Base-by-base conservation (phyloP, 2,329 filamentous ascomycete genomes). In the Fusarium dimerum region DNA sequence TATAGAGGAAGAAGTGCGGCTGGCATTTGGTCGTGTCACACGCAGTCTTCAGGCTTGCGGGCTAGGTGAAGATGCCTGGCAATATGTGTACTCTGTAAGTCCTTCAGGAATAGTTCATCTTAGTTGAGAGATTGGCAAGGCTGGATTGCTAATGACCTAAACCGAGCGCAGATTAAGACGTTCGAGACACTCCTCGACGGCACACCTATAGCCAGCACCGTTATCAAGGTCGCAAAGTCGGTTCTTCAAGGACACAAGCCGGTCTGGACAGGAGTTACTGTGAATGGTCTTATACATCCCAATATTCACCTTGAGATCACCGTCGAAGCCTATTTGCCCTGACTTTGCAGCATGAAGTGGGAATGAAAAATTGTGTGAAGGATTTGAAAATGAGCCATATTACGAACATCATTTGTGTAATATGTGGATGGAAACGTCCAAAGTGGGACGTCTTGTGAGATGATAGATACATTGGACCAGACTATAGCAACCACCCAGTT, bases 21-120 rank as follows among this genome's bases (percentile, higher is more conserved):
- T 45, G 26, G 46, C 47, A 11, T 53, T 53, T 43, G 51, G 49
- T 2, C 47, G 42, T 15, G 47, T 53, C 34, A 32, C 18, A 9
- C 46, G 40, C 4, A 43, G 20, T 17, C 43, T 53, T 2, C 44
- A 46, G 7, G 51, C 51, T n/a, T 46, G 42, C 3, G 51, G 51
- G 10, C 39, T 53, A 8, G 51, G 51, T 3, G 51, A 53, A 3
- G 51, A 53, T 53, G 51, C 51, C 8, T 53, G 43, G 39, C 46
- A 53, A 46, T 40, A 53, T 16, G 47, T 53, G 12, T 53, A 53
- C 16, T 39, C 36, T 29, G 51, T 46, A 46, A 39, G 42, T 26
- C 20, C 15, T 15, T 26, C 2, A 1, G 11, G 5, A 12, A 20
- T 17, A 13, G 17, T 6, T 13, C n/a, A 40, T 3, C 20, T 20